phyloP scores from a whole-genome alignment of 805 yeast species.

The Myxozyma neglecta region DNA sequence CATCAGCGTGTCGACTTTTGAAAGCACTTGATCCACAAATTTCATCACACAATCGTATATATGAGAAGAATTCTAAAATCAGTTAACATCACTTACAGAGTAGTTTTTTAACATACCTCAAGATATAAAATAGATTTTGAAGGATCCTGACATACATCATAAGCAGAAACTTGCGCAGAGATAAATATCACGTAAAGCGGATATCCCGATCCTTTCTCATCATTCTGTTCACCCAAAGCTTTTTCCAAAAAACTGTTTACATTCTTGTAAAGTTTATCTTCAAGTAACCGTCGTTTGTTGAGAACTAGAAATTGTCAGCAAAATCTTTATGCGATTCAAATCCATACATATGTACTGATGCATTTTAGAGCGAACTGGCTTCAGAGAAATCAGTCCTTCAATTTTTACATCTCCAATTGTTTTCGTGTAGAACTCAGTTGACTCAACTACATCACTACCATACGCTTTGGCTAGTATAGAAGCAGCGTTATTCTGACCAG shows the following conservation, averaged over 20 bases:
- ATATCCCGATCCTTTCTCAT: background rate
- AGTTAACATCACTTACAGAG: background rate
- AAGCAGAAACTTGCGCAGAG: slow-evolving; percentile 10
- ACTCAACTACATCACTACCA: slow-evolving; percentile 1
- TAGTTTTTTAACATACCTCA: slow-evolving; percentile 10
- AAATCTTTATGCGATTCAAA: background rate
- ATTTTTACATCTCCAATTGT: background rate
- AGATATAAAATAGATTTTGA: slow-evolving; percentile 10
- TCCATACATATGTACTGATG: slow-evolving; percentile 28
- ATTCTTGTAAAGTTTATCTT: slow-evolving; percentile 4
- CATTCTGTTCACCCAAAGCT: background rate
- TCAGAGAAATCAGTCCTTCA: slow-evolving; percentile 6
- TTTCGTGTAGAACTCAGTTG: background rate
- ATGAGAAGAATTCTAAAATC: background rate
- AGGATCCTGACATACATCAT: slow-evolving; percentile 31
- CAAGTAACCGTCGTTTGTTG: slow-evolving; percentile 8
- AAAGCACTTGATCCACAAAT: background rate
- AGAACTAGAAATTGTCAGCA: slow-evolving; percentile 1
- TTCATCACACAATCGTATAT: background rate
- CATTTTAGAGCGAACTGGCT: background rate
- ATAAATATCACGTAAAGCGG: slow-evolving; percentile 22
- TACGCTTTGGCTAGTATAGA: slow-evolving; percentile 3
- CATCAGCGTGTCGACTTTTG: background rate
- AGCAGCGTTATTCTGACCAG: background rate
- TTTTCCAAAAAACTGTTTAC: slow-evolving; percentile 1